phyloP scores from a whole-genome alignment of 2,329 filamentous ascomycete species.

The Colletotrichum navitas region DNA sequence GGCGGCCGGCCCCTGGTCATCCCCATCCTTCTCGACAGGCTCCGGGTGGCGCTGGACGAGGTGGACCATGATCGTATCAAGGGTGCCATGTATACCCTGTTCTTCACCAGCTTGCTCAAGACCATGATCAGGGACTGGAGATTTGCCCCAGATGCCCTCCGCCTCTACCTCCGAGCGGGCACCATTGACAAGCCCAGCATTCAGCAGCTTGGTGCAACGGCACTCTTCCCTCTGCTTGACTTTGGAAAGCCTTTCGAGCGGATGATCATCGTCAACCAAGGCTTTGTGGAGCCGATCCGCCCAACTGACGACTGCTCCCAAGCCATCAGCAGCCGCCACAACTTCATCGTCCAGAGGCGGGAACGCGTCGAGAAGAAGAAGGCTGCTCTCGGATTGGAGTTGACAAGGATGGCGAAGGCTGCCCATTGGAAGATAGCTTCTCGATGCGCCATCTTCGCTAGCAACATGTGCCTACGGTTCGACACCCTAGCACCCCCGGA shows the following conservation, averaged over 20 bases:
- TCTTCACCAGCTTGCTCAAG: conserved; percentile 90
- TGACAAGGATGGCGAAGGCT: conserved; percentile 80
- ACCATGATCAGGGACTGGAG: conserved; percentile 94
- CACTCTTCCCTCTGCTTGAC: conserved; percentile 88
- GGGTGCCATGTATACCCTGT: conserved; percentile 89
- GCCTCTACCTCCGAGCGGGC: conserved; percentile 89
- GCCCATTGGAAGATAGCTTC: conserved; percentile 98
- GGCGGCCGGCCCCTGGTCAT: conserved; percentile 91
- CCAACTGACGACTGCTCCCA: conserved; percentile 74
- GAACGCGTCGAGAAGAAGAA: conserved; percentile 87
- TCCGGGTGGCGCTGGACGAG: conserved; percentile 81
- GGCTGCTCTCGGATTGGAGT: conserved; percentile 80
- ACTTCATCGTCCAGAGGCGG: conserved; percentile 81
- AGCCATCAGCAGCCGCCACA: conserved; percentile 74
- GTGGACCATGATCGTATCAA: conserved; percentile 94
- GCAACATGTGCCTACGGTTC: conserved; percentile 92
- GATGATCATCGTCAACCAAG: conserved; percentile 84
- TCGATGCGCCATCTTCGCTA: conserved; percentile 88
- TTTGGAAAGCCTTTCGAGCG: conserved; percentile 91
- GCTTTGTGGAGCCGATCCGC: conserved; percentile 77
- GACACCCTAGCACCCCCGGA: conserved; percentile 85
- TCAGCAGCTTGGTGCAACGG: conserved; percentile 85
- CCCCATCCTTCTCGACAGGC: conserved; percentile 82
- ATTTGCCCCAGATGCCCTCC: conserved; percentile 90
- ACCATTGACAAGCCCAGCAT: conserved; percentile 95